Evolutionary conservation across 345 rosid genomes (phyloP).

Genomic region (Aethionema arabicum): DNA sequence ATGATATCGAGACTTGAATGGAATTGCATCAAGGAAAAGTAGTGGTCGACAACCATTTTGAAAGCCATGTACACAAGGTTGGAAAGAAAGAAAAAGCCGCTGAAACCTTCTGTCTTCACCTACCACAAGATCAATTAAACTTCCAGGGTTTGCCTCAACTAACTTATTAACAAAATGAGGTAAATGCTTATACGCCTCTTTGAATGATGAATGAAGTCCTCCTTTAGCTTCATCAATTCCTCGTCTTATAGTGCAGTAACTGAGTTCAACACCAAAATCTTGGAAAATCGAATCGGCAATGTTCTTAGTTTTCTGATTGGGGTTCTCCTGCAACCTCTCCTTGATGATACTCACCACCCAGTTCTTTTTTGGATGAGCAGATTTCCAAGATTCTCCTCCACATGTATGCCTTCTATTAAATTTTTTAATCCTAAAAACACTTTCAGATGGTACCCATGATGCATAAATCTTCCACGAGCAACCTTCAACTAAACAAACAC

Average conservation of each 20-base stretch:
- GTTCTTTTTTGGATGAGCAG: constrained; percentile 71
- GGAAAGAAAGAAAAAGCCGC: constrained; percentile 68
- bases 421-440: constrained; percentile 62
- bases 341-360: constrained; percentile 84
- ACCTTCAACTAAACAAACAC: constrained; percentile 59
- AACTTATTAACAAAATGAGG: constrained; percentile 68
- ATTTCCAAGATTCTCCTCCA: constrained; percentile 76
- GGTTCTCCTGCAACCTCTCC: constrained; percentile 71
- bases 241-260: constrained; percentile 81
- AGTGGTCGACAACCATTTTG: constrained; percentile 82
- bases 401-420: constrained; percentile 66
- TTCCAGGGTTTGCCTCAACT: constrained; percentile 74
- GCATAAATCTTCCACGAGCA: constrained; percentile 80
- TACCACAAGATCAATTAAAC: constrained; percentile 50
- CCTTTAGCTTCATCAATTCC: constrained; percentile 82
- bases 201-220: constrained; percentile 78
- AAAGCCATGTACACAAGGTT: constrained; percentile 65
- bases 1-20: constrained; percentile 70
- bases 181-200: constrained; percentile 65
- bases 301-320: constrained; percentile 76
- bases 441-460: constrained; percentile 77
- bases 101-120: constrained; percentile 66
- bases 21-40: constrained; percentile 72
- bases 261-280: constrained; percentile 80
- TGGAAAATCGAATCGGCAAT: constrained; percentile 57